Conservation (phyloP, 768 basidiomycete genomes). For the Leccinum imitatum region DNA sequence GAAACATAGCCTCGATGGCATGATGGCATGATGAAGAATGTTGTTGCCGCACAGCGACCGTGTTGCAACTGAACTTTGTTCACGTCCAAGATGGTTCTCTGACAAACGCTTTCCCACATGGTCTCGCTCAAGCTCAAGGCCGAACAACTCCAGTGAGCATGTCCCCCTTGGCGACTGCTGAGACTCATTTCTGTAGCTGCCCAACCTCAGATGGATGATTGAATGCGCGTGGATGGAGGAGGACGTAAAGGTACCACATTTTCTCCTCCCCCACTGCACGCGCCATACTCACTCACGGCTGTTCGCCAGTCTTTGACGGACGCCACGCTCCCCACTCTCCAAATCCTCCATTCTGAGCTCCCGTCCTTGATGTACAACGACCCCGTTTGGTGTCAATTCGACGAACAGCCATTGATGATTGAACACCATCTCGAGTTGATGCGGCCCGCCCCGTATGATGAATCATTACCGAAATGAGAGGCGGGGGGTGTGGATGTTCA, state of each 20-base stretch:
- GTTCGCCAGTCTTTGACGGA: conserved; percentile 60
- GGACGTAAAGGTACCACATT: too few relatives aligned
- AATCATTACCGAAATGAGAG: conserved; percentile 66
- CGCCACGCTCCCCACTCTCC: conserved; percentile 61
- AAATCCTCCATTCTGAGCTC: conserved; percentile 70
- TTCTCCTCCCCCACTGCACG: background rate
- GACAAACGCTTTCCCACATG: background rate
- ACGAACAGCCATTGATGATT: conserved; percentile 46
- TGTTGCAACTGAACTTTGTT: background rate
- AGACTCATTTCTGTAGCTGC: too few relatives aligned
- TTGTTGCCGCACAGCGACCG: background rate
- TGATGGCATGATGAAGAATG: too few relatives aligned
- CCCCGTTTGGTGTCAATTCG: conserved; percentile 59
- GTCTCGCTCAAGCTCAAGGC: background rate
- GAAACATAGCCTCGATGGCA: background rate
- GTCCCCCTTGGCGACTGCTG: conserved; percentile 17
- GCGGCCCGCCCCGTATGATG: conserved; percentile 49
- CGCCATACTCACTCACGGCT: conserved; percentile 38
- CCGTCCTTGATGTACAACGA: conserved; percentile 73
- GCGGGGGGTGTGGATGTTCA: conserved; percentile 61
- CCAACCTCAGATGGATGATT: background rate
- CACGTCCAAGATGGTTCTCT: background rate
- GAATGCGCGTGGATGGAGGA: background rate
- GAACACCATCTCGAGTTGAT: conserved; percentile 38
- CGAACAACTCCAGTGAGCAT: background rate